A percentile compares a stretch with the other conserved stretches of the same genome.
Conservation (phyloP, 208 protist genomes). For the Strigomonas culicis region DNA sequence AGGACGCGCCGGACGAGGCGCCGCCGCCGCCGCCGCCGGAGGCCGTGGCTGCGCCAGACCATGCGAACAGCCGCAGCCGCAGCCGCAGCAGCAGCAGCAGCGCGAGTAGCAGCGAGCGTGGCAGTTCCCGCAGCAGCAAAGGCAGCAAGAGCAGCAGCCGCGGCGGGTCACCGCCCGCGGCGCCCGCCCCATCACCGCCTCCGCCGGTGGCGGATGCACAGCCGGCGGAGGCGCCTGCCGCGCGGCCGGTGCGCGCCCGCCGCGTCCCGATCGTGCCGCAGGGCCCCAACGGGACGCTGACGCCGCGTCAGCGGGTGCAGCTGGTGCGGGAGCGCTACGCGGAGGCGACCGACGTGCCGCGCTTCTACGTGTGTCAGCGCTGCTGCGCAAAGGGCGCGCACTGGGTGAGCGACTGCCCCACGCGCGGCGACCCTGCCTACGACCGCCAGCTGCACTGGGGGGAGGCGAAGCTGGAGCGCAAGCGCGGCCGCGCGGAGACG, state of each 20-base stretch:
- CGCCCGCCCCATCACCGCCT: background rate
- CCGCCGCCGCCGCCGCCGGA: background rate
- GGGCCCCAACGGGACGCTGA: conserved; percentile 68
- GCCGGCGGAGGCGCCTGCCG: background rate
- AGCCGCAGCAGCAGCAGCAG: background rate
- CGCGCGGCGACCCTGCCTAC: conserved; percentile 48
- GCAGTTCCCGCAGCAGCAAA: background rate
- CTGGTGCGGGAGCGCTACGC: conserved; percentile 64
- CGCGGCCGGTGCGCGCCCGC: conserved; percentile 8
- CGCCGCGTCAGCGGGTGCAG: conserved; percentile 55
- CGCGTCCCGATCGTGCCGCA: conserved; percentile 43
- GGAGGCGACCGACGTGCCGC: conserved; percentile 49
- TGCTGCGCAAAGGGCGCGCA: conserved; percentile 76
- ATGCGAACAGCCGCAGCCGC: background rate
- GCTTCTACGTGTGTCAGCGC: conserved; percentile 81
- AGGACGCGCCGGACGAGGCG: background rate
- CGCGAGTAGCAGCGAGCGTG: background rate
- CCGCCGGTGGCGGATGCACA: background rate
- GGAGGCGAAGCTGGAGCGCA: conserved; percentile 43
- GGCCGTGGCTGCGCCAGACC: background rate
- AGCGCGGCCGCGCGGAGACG: background rate
- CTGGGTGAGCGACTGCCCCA: conserved; percentile 75
- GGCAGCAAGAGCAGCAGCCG: conserved; percentile 2
- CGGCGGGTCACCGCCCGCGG: background rate
- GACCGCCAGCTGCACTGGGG: conserved; percentile 69